Conservation (phyloP, 164 flowering plant genomes). For the Aristolochia californica region DNA sequence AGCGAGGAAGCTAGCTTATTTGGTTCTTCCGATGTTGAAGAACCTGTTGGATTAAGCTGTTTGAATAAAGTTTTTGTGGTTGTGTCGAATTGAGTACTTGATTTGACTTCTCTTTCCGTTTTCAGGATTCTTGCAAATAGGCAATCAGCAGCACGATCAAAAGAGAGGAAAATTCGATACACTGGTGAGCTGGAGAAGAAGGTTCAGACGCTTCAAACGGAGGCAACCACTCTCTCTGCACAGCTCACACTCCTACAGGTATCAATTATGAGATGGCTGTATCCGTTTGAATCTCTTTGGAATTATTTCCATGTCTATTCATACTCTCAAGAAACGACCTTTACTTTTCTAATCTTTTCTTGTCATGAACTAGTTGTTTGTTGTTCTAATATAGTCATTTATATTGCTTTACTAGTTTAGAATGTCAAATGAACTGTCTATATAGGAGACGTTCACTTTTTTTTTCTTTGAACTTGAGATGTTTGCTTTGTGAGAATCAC, state of each 20-base stretch:
- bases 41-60: not conserved
- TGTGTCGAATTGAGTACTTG: not conserved
- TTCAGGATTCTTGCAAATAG: slow-evolving; percentile 88
- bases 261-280: slow-evolving; percentile 5
- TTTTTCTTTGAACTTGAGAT: too few relatives aligned
- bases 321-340: too few relatives aligned
- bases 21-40: too few relatives aligned
- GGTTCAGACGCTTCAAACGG: slow-evolving; percentile 18
- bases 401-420: too few relatives aligned
- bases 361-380: too few relatives aligned
- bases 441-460: too few relatives aligned
- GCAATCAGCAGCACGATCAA: slow-evolving; percentile 93
- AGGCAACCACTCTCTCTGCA: slow-evolving; percentile 20
- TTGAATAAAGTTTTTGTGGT: not conserved
- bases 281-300: not conserved
- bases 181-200: slow-evolving; percentile 26
- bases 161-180: slow-evolving; percentile 78
- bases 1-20: too few relatives aligned
- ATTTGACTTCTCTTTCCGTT: not conserved
- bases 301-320: not conserved
- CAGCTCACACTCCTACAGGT: slow-evolving; percentile 75
- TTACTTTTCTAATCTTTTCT: too few relatives aligned
- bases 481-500: too few relatives aligned
- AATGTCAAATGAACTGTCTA: too few relatives aligned
- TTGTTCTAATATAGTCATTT: too few relatives aligned